Percentiles rank a stretch among this genome's conserved stretches.
Evolutionary conservation across 1,139 yeast species (phyloP).

Genomic region (Suhomyces coccinellae): DNA sequence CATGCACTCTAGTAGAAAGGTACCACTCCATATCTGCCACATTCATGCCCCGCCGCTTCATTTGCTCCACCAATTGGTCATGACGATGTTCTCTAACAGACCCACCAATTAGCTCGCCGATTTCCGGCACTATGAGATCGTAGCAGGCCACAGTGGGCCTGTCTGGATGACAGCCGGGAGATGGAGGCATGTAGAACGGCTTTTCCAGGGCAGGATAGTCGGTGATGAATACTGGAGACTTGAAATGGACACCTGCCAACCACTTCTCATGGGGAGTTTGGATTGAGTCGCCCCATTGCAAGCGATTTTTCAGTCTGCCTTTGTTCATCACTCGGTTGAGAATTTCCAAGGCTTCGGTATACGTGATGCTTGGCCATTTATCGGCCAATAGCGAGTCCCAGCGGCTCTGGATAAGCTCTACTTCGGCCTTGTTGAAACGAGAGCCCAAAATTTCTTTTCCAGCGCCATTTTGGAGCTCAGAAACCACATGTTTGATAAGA

Average conservation of each 20-base stretch:
- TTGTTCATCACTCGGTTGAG: slow-evolving; percentile 40
- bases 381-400: slow-evolving; percentile 32
- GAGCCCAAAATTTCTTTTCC: slow-evolving; percentile 45
- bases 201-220: slow-evolving; percentile 79
- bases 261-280: slow-evolving; percentile 90
- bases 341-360: slow-evolving; percentile 65
- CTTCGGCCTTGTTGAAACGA: slow-evolving; percentile 37
- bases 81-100: slow-evolving; percentile 81
- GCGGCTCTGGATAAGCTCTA: slow-evolving; percentile 21
- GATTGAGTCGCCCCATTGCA: slow-evolving; percentile 69
- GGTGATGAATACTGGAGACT: slow-evolving; percentile 83
- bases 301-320: slow-evolving; percentile 25
- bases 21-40: slow-evolving; percentile 76
- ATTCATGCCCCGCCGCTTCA: slow-evolving; percentile 56
- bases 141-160: slow-evolving; percentile 80
- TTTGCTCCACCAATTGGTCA: slow-evolving; percentile 46
- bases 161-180: slow-evolving; percentile 20
- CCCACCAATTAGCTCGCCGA: slow-evolving; percentile 98
- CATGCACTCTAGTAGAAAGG: slow-evolving; percentile 67
- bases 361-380: slow-evolving; percentile 73
- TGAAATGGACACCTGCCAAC: slow-evolving; percentile 69
- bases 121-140: slow-evolving; percentile 82
- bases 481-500: slow-evolving; percentile 62
- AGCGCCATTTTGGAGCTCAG: slow-evolving; percentile 33
- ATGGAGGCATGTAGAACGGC: slow-evolving; percentile 86